Evolutionary conservation across 1,284 basidiomycete genomes (phyloP).

Genomic region (Cryptococcus sp.): DNA sequence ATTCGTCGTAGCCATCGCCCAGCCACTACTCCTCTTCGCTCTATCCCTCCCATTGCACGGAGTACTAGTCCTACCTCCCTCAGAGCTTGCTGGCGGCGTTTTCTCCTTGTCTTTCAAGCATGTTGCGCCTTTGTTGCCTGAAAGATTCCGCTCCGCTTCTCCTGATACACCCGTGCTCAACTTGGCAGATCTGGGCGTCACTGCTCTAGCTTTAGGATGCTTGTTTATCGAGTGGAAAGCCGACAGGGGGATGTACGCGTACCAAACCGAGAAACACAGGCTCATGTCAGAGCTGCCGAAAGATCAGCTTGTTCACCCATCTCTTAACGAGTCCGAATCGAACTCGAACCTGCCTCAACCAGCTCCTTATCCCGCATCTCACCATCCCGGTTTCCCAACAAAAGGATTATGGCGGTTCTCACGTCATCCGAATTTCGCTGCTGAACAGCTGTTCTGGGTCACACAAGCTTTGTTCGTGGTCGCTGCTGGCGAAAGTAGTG

Average conservation of each 20-base stretch:
- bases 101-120: conserved; percentile 13
- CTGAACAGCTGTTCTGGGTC: conserved; percentile 88
- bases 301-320: conserved; percentile 7
- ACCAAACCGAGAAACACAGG: conserved; percentile 70
- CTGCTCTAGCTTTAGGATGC: conserved; percentile 64
- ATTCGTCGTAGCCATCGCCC: conserved; percentile 63
- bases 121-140: conserved; percentile 20
- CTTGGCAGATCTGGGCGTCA: conserved; percentile 64
- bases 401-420: conserved; percentile 81
- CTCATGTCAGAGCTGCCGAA: conserved; percentile 25
- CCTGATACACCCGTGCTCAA: conserved; percentile 43
- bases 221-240: conserved; percentile 71
- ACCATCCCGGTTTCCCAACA: conserved; percentile 77
- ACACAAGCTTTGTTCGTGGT: conserved; percentile 47
- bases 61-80: conserved; percentile 36
- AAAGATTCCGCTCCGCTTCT: conserved; percentile 46
- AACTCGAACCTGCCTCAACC: conserved; percentile 16
- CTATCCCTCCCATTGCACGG: conserved; percentile 59
- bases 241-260: conserved; percentile 89
- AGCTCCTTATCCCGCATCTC: conserved; percentile 56
- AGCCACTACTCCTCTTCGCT: conserved; percentile 64
- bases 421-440: conserved; percentile 88
- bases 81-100: conserved; percentile 55
- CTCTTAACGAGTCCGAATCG: conserved; percentile 9
- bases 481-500: conserved; percentile 27